These are phyloP conservation scores for Taphrina populina DNA, from an alignment of 1,139 yeast species.

Conservation along the genomic window DNA sequence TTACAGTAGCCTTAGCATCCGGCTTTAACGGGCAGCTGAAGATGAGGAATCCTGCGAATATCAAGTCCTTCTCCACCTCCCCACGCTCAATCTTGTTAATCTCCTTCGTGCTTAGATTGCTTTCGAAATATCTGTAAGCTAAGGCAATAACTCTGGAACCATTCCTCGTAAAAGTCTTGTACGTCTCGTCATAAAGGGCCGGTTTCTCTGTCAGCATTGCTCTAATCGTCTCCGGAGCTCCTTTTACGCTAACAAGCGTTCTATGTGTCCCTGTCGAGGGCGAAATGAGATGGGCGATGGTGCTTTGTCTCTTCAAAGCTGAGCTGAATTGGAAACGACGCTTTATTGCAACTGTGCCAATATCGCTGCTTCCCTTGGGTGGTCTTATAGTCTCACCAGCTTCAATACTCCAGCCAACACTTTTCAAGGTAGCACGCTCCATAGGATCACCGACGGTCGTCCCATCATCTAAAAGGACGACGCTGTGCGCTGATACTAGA, in stretches of 20 bases:
- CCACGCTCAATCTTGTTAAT: constrained; percentile 56
- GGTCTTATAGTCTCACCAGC: constrained; percentile 55
- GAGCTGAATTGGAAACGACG: constrained; percentile 98
- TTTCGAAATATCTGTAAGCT: constrained; percentile 73
- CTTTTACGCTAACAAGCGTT: constrained; percentile 83
- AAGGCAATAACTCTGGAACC: constrained; percentile 96
- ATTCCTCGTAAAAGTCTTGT: constrained; percentile 85
- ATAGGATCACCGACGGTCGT: constrained; percentile 97
- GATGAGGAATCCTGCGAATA: constrained; percentile 88
- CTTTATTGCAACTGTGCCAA: constrained; percentile 60
- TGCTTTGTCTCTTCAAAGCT: constrained; percentile 90
- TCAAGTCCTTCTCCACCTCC: constrained; percentile 68
- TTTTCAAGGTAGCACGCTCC: constrained; percentile 93
- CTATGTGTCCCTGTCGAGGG: constrained; percentile 49
- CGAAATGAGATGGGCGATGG: constrained; percentile 62
- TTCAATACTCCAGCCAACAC: constrained; percentile 82
- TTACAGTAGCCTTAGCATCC: constrained; percentile 86
- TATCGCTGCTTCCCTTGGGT: constrained; percentile 39
- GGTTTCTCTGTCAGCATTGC: constrained; percentile 74
- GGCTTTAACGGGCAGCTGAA: constrained; percentile 95
- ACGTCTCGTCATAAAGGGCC: constrained; percentile 75
- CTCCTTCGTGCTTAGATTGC: constrained; percentile 40
- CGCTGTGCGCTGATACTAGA: constrained; percentile 93
- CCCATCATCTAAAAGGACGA: constrained; percentile 90
- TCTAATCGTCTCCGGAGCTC: constrained; percentile 98